Conservation (phyloP, 495 filamentous ascomycete species). For the Neurospora africana region DNA sequence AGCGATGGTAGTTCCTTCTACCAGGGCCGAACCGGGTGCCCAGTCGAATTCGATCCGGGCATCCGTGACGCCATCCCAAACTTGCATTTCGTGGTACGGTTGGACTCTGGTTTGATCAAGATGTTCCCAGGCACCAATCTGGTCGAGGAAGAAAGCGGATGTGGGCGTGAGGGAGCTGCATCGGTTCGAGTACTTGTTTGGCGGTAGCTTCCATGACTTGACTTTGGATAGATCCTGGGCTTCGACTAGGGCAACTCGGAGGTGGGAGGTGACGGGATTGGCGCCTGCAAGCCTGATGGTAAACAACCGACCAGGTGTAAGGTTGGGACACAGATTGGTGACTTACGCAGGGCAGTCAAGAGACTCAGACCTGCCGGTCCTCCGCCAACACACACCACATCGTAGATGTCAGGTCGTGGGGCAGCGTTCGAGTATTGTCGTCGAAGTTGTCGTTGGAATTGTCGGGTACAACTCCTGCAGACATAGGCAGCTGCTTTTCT, state of each 20-base stretch:
- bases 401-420: constrained; percentile 57
- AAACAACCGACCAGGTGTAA: constrained; percentile 4
- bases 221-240: constrained; percentile 66
- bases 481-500: constrained; percentile 20
- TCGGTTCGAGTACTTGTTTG: constrained; percentile 74
- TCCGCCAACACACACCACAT: constrained; percentile 91
- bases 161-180: constrained; percentile 88
- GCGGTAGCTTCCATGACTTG: constrained; percentile 51
- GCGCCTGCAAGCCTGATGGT: constrained; percentile 33
- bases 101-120: constrained; percentile 62
- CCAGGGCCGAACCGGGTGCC: constrained; percentile 37
- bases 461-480: constrained; percentile 36
- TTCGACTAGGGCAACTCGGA: constrained; percentile 85
- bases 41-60: constrained; percentile 84
- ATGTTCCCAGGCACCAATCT: constrained; percentile 83
- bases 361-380: constrained; percentile 92
- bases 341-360: constrained; percentile 72
- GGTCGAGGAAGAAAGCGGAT: constrained; percentile 57
- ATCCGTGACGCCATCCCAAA: constrained; percentile 90
- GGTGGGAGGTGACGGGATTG: constrained; percentile 58
- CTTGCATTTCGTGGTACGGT: constrained; percentile 82
- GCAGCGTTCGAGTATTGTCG: constrained; percentile 30
- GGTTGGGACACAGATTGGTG: background rate
- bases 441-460: constrained; percentile 17
- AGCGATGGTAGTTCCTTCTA: constrained; percentile 53